phyloP scores from a whole-genome alignment of 495 filamentous ascomycete species.

The Xylaria longipes region DNA sequence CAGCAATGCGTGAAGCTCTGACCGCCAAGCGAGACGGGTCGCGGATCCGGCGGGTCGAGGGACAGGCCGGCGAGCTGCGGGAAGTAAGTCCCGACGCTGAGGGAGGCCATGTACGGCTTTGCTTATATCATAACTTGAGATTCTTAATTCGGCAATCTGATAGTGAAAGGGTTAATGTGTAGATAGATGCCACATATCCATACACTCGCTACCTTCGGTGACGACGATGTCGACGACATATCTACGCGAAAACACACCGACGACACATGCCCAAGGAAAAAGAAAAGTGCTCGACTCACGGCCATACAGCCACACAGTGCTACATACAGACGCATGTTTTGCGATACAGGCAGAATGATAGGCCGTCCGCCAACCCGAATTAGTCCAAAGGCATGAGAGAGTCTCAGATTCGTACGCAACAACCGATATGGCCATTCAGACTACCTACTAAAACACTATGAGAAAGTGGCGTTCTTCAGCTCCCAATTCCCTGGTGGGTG shows the following conservation, averaged over 20 bases:
- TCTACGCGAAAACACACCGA: neutral
- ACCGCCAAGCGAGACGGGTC: constrained; percentile 29
- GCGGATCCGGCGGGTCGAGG: constrained; percentile 18
- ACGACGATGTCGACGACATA: too few relatives aligned
- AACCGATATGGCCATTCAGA: neutral
- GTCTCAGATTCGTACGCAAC: neutral
- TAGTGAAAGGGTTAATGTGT: neutral
- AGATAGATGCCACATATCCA: neutral
- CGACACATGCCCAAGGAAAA: neutral
- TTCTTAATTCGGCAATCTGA: neutral
- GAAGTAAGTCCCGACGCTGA: constrained; percentile 31
- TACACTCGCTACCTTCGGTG: neutral
- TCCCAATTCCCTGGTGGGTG: neutral
- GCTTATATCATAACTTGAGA: neutral
- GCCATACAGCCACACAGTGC: neutral
- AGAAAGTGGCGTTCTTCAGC: neutral
- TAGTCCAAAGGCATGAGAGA: neutral
- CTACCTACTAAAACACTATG: neutral
- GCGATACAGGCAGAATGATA: neutral
- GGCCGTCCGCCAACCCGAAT: neutral
- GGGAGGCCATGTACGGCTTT: neutral
- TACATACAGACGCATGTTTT: constrained; percentile 4
- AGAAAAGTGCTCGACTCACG: neutral
- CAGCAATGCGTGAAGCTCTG: constrained; percentile 43
- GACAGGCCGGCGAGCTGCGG: constrained; percentile 38